Conservation (phyloP, 2,329 filamentous ascomycete species). For the Ascochyta clinopodiicola region DNA sequence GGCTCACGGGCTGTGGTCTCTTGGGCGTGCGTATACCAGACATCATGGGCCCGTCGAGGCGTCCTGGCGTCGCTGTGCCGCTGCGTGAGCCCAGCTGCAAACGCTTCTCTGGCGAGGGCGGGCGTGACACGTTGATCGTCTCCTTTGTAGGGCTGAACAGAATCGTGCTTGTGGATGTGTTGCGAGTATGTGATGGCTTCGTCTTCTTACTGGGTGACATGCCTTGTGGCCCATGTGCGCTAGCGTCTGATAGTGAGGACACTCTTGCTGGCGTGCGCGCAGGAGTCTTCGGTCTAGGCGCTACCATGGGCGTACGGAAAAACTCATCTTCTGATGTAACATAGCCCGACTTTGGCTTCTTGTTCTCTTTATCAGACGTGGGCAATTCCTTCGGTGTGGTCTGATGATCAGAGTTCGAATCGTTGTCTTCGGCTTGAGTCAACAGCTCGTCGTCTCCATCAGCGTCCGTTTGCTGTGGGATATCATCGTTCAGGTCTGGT, state of each 20-base stretch:
- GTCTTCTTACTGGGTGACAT: slow-evolving; percentile 39
- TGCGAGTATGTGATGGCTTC: slow-evolving; percentile 68
- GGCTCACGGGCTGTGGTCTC: slow-evolving; percentile 31
- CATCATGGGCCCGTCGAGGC: slow-evolving; percentile 23
- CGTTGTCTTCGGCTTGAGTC: slow-evolving; percentile 69
- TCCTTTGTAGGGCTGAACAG: slow-evolving; percentile 72
- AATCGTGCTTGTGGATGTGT: slow-evolving; percentile 81
- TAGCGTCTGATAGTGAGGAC: slow-evolving; percentile 36
- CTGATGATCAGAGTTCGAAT: slow-evolving; percentile 37
- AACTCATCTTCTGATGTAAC: slow-evolving; percentile 51
- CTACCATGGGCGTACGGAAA: slow-evolving; percentile 53
- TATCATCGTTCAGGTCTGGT: slow-evolving; percentile 49
- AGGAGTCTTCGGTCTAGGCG: slow-evolving; percentile 35
- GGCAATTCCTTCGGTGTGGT: slow-evolving; percentile 26
- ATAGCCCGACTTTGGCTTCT: slow-evolving; percentile 30
- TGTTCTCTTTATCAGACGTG: slow-evolving; percentile 36
- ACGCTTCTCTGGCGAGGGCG: slow-evolving; percentile 39
- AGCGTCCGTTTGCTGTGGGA: slow-evolving; percentile 73
- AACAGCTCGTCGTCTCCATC: slow-evolving; percentile 91
- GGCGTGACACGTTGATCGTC: slow-evolving; percentile 46
- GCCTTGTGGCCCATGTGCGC: slow-evolving; percentile 43
- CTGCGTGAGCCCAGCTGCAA: slow-evolving; percentile 41
- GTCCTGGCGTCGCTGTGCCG: slow-evolving; percentile 44
- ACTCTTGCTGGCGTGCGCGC: slow-evolving; percentile 28
- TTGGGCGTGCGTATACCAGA: slow-evolving; percentile 53